Evolutionary conservation across 805 yeast species (phyloP).

Genomic region (Yarrowia porcina): DNA sequence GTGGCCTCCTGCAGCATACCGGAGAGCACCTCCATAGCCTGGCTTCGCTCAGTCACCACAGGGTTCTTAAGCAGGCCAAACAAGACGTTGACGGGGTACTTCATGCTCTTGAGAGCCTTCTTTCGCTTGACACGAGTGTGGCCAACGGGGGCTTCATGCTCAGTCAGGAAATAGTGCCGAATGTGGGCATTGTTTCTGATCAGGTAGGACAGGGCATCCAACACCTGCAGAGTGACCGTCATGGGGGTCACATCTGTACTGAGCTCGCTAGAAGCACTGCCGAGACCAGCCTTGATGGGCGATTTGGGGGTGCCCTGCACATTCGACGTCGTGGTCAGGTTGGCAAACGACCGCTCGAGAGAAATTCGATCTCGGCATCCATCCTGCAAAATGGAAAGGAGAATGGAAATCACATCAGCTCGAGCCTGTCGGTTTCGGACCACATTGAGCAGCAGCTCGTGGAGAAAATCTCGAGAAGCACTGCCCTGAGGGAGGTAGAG

Average conservation of each 20-base stretch:
- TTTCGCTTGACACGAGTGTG: constrained; percentile 39
- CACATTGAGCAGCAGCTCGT: constrained; percentile 61
- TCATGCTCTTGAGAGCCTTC: constrained; percentile 35
- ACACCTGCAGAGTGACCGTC: constrained; percentile 68
- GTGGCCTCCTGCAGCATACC: constrained; percentile 74
- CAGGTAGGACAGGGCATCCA: constrained; percentile 70
- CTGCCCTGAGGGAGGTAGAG: constrained; percentile 68
- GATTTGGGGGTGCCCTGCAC: constrained; percentile 26
- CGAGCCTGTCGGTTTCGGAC: constrained; percentile 78
- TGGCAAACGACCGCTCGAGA: constrained; percentile 58
- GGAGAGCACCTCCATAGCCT: constrained; percentile 72
- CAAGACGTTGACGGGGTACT: constrained; percentile 69
- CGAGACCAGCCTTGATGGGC: constrained; percentile 27
- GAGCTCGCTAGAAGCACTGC: constrained; percentile 17
- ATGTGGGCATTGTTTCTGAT: constrained; percentile 64
- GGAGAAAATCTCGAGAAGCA: constrained; percentile 54
- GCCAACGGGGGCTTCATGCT: constrained; percentile 55
- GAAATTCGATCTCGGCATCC: constrained; percentile 62
- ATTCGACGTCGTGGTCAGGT: constrained; percentile 45
- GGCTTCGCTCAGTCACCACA: constrained; percentile 66
- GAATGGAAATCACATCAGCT: constrained; percentile 63
- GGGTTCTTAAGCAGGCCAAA: constrained; percentile 59
- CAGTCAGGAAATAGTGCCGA: constrained; percentile 72
- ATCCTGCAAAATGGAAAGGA: constrained; percentile 69
- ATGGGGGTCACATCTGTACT: constrained; percentile 48